phyloP scores from a whole-genome alignment of 1,284 basidiomycete genomes.

The Sanghuangporus weigelae region DNA sequence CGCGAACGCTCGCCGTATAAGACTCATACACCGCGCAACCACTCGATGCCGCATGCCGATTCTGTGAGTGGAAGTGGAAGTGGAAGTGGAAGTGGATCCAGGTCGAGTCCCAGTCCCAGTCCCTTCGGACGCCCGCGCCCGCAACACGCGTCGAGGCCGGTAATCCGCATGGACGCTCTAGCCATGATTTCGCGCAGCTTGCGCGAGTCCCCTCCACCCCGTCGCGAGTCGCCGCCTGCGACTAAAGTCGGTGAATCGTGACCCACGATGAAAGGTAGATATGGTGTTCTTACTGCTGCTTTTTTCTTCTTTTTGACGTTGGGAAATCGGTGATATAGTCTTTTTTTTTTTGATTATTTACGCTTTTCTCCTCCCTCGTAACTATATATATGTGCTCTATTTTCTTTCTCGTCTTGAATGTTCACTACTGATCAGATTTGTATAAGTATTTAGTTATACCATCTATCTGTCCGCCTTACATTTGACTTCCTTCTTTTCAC shows the following conservation, averaged over 20 bases:
- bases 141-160: constrained; percentile 17
- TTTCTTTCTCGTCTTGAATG: background rate
- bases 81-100: background rate
- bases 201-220: constrained; percentile 6
- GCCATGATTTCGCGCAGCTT: constrained; percentile 19
- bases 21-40: constrained; percentile 17
- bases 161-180: constrained; percentile 19
- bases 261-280: background rate
- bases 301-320: background rate
- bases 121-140: constrained; percentile 5
- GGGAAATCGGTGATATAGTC: background rate
- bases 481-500: background rate
- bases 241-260: background rate
- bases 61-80: background rate
- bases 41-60: constrained; percentile 16
- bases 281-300: background rate
- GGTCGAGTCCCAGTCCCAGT: background rate
- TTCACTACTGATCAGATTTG: background rate
- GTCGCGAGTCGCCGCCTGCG: constrained; percentile 5
- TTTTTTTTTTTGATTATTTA: background rate
- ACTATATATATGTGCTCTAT: background rate
- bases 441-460: background rate
- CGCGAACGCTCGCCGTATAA: constrained; percentile 14
- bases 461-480: background rate
- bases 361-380: background rate